Conservation (phyloP, 106 monocot species). For the Dendrobium huoshanense region DNA sequence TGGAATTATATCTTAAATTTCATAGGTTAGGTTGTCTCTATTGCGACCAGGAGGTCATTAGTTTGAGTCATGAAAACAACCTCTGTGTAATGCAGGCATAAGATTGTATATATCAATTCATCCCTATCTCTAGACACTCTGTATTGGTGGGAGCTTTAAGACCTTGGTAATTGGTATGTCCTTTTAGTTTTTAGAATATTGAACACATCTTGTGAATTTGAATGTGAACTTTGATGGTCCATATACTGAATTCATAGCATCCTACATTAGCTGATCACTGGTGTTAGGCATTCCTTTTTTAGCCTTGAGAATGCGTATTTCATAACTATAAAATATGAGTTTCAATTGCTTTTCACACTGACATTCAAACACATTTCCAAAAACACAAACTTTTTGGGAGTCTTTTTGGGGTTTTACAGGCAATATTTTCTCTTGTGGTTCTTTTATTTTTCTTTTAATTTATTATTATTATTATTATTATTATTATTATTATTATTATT, state of each 20-base stretch:
- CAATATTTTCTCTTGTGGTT: background rate
- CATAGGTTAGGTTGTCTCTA: background rate
- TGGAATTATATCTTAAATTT: no score
- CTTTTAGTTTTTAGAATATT: slow-evolving; percentile 1
- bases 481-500: no score
- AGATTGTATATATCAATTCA: background rate
- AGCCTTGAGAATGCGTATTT: background rate
- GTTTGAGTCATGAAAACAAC: background rate
- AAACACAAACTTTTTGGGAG: background rate
- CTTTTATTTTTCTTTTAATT: background rate
- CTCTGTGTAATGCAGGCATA: background rate
- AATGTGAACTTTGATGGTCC: background rate
- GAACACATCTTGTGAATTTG: background rate
- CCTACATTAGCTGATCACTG: background rate
- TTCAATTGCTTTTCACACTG: background rate
- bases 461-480: background rate
- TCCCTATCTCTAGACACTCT: background rate
- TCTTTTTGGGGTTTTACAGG: background rate
- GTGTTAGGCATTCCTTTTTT: background rate
- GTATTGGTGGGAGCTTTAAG: background rate
- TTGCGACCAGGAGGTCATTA: background rate
- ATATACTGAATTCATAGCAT: background rate
- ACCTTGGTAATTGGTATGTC: background rate
- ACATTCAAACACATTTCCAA: background rate
- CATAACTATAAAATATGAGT: background rate